Percentiles rank a stretch among this genome's conserved stretches.
Conservation (phyloP, 805 yeast species). For the Pichia insulana region DNA sequence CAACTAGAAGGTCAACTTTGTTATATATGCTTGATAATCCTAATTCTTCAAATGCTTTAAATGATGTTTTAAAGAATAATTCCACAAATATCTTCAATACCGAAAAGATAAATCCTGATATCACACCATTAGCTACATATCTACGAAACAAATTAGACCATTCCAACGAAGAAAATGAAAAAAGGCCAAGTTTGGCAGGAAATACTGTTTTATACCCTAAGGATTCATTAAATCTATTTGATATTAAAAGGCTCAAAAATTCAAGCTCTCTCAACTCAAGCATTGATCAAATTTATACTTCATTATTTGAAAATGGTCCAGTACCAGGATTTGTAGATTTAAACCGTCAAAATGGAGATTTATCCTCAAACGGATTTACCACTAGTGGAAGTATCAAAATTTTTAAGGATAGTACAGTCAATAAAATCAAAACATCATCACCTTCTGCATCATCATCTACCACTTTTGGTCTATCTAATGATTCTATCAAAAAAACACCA, state of each 20-base stretch:
- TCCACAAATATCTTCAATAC: neutral
- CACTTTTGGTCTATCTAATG: slow-evolving; percentile 28
- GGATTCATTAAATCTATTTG: slow-evolving; percentile 27
- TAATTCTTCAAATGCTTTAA: slow-evolving; percentile 18
- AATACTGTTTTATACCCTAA: slow-evolving; percentile 26
- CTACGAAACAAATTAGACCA: slow-evolving; percentile 8
- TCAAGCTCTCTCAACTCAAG: slow-evolving; percentile 3
- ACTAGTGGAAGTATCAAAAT: slow-evolving; percentile 42
- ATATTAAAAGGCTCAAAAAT: slow-evolving; percentile 1
- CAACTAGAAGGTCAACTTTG: slow-evolving; percentile 34
- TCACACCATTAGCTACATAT: neutral
- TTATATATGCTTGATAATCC: slow-evolving; percentile 27
- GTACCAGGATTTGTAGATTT: slow-evolving; percentile 24
- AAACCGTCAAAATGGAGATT: slow-evolving; percentile 13
- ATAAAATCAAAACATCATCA: slow-evolving; percentile 52
- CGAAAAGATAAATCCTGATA: neutral
- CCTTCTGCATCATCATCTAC: slow-evolving; percentile 35
- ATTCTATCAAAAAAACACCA: neutral
- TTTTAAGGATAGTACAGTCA: slow-evolving; percentile 38
- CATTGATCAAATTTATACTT: slow-evolving; percentile 21
- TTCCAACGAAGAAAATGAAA: slow-evolving; percentile 10
- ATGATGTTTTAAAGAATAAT: neutral
- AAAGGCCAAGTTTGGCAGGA: too few relatives aligned
- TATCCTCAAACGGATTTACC: slow-evolving; percentile 32
- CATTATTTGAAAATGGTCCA: slow-evolving; percentile 24